Evolutionary conservation across 2,329 filamentous ascomycete species (phyloP).

Genomic region (Blumeria hordei): DNA sequence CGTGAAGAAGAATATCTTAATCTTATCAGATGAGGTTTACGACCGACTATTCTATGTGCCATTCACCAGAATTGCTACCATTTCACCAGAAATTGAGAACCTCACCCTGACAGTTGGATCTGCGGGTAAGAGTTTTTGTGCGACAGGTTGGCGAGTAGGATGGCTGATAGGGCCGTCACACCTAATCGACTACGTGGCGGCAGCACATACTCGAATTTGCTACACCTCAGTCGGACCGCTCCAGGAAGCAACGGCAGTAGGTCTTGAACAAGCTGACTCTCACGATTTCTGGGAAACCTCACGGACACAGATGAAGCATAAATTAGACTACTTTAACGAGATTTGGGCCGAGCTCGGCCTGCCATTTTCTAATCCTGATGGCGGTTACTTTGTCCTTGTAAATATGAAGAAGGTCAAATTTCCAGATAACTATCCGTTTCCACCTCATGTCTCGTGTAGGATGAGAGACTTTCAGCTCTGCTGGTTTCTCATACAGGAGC

Average conservation of each 20-base stretch:
- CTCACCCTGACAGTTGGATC: constrained; percentile 86
- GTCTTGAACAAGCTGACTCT: constrained; percentile 72
- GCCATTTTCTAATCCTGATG: constrained; percentile 50
- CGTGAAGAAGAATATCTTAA: constrained; percentile 81
- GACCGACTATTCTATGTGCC: constrained; percentile 88
- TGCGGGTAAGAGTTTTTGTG: constrained; percentile 95
- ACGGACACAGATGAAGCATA: constrained; percentile 67
- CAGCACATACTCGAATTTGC: constrained; percentile 88
- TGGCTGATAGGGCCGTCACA: constrained; percentile 82
- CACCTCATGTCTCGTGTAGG: constrained; percentile 60
- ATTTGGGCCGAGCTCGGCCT: constrained; percentile 53
- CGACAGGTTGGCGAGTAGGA: constrained; percentile 85
- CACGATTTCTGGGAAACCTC: constrained; percentile 72
- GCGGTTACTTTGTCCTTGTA: constrained; percentile 89
- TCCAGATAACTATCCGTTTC: constrained; percentile 68
- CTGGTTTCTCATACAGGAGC: constrained; percentile 93
- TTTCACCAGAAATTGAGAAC: constrained; percentile 71
- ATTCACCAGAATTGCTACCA: constrained; percentile 74
- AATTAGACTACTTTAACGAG: constrained; percentile 69
- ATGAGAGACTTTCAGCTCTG: constrained; percentile 83
- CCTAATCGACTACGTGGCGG: constrained; percentile 73
- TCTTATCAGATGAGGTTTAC: constrained; percentile 82
- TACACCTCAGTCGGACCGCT: constrained; percentile 83
- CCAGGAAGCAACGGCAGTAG: constrained; percentile 82
- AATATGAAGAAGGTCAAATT: constrained; percentile 78